A percentile compares a stretch with the other conserved stretches of the same genome.
phyloP scores from a whole-genome alignment of 306 rosid genomes.

The Chamaecrista fasciculata region DNA sequence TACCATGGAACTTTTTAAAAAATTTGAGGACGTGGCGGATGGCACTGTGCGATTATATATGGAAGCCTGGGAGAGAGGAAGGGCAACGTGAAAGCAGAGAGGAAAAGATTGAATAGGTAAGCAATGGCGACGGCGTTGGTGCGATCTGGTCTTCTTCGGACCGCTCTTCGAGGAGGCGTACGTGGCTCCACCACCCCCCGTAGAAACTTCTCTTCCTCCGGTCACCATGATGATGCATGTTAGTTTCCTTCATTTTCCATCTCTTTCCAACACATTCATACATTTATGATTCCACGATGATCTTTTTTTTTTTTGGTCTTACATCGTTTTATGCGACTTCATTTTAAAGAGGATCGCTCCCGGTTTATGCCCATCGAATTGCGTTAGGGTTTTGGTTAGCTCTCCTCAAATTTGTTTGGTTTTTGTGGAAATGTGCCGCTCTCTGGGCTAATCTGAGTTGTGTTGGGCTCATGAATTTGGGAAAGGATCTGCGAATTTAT shows the following conservation, averaged over 20 bases:
- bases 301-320: too few species aligned
- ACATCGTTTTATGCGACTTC: neutral
- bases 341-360: neutral
- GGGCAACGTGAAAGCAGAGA: neutral
- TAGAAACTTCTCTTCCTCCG: conserved; percentile 68
- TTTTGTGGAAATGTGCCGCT: neutral
- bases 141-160: conserved; percentile 77
- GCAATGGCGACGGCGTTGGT: conserved; percentile 69
- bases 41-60: neutral
- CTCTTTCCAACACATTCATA: neutral
- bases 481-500: neutral
- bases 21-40: too few species aligned
- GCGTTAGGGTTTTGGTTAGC: conserved; percentile 27
- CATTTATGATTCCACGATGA: neutral
- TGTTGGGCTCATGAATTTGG: neutral
- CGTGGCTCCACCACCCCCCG: conserved; percentile 45
- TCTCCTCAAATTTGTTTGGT: neutral
- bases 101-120: neutral
- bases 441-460: neutral
- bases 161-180: conserved; percentile 52
- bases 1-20: too few species aligned
- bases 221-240: conserved; percentile 83
- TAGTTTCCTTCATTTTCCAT: neutral
- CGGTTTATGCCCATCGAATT: neutral
- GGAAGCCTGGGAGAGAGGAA: neutral